Conservation (phyloP, 2,329 filamentous ascomycete species). For the Helotiales sp. region DNA sequence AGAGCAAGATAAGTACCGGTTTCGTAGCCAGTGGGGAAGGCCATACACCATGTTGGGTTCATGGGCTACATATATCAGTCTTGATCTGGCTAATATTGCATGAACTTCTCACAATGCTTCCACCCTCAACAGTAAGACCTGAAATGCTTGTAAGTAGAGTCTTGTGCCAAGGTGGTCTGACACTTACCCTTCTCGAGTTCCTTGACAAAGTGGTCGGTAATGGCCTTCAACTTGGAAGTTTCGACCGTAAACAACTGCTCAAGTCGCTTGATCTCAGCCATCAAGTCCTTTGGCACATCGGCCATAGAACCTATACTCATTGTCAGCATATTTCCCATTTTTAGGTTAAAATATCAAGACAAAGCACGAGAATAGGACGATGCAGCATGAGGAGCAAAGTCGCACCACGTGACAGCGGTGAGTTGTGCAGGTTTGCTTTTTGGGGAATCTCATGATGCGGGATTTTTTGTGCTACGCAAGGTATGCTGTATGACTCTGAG, state of each 20-base stretch:
- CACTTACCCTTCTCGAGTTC: constrained; percentile 81
- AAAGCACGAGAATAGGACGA: background rate
- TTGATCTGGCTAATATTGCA: background rate
- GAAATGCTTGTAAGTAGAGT: constrained; percentile 15
- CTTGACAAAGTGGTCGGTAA: constrained; percentile 84
- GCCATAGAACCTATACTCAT: constrained; percentile 73
- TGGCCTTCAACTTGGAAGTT: constrained; percentile 78
- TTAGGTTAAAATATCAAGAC: background rate
- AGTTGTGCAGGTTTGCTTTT: constrained; percentile 21
- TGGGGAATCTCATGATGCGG: constrained; percentile 18
- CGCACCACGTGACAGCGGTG: constrained; percentile 27
- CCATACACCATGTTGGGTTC: constrained; percentile 97
- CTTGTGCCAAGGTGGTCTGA: background rate
- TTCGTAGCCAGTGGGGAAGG: constrained; percentile 82
- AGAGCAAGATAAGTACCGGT: constrained; percentile 85
- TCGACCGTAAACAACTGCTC: constrained; percentile 84
- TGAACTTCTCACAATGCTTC: constrained; percentile 70
- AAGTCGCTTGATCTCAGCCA: constrained; percentile 76
- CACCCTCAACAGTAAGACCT: constrained; percentile 85
- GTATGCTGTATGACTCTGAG: background rate
- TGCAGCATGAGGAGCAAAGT: background rate
- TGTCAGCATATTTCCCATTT: constrained; percentile 21
- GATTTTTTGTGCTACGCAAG: constrained; percentile 5
- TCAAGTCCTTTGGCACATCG: constrained; percentile 83
- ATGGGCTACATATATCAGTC: constrained; percentile 67